Percentiles rank a stretch among this genome's conserved stretches.
Conservation (phyloP, 805 yeast genomes). For the Saturnispora gosingensis region DNA sequence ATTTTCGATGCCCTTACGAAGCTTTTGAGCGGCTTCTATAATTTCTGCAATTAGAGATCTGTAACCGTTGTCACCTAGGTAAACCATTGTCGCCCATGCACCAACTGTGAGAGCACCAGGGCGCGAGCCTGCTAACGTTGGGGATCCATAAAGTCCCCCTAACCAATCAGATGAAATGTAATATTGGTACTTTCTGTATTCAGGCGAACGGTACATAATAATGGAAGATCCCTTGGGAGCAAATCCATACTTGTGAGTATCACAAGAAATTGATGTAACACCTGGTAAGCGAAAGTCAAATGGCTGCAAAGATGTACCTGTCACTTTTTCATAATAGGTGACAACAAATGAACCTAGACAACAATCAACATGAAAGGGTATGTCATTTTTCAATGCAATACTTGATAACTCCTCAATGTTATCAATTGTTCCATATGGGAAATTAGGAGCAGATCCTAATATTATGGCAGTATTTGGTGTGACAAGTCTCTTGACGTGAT, state of each 20-base stretch:
- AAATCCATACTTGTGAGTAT: conserved; percentile 97
- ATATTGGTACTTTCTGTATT: conserved; percentile 72
- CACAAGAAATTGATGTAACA: conserved; percentile 98
- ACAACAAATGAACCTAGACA: conserved; percentile 91
- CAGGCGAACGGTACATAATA: conserved; percentile 71
- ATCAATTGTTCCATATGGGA: conserved; percentile 93
- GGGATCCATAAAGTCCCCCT: conserved; percentile 95
- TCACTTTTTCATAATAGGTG: conserved; percentile 53
- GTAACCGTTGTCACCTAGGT: conserved; percentile 81
- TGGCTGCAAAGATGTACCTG: conserved; percentile 30
- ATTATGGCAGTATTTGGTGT: conserved; percentile 73
- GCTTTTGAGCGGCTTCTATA: conserved; percentile 49
- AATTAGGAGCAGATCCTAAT: conserved; percentile 94
- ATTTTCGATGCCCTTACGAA: conserved; percentile 38
- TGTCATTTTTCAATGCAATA: conserved; percentile 52
- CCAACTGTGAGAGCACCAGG: conserved; percentile 98
- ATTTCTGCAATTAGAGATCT: conserved; percentile 55
- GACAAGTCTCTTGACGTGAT: conserved; percentile 53
- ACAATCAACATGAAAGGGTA: conserved; percentile 93
- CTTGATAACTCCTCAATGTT: conserved; percentile 67
- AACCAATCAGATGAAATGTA: conserved; percentile 78
- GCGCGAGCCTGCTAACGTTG: conserved; percentile 92
- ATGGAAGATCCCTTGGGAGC: conserved; percentile 96
- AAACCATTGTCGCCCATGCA: conserved; percentile 90
- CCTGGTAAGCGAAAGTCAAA: conserved; percentile 86